Conservation (phyloP, 345 rosid species). For the Bruguiera sexangula region DNA sequence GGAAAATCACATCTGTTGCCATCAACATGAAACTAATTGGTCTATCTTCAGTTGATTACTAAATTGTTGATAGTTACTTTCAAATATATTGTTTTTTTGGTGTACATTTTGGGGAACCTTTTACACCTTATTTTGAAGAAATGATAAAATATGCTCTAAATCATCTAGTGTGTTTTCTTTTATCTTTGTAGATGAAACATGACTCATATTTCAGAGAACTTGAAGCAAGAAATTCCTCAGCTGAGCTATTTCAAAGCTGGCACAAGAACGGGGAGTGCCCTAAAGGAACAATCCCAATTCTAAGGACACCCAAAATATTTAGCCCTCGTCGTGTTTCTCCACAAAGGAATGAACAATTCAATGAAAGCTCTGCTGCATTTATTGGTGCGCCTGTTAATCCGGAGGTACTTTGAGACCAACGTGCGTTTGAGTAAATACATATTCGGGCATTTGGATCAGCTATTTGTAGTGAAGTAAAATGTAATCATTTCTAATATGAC, state of each 20-base stretch:
- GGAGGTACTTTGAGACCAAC: conserved; percentile 10
- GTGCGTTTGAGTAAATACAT: neutral
- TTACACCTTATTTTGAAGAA: neutral
- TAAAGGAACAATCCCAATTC: conserved; percentile 28
- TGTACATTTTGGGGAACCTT: no score
- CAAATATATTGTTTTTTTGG: no score
- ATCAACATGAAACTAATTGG: no score
- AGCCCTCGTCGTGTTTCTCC: neutral
- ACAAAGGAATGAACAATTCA: neutral
- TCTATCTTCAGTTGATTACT: no score
- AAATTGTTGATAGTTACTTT: no score
- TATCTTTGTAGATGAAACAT: conserved; percentile 12
- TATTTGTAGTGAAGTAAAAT: no score
- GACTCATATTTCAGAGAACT: conserved; percentile 3
- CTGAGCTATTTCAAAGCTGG: conserved; percentile 15
- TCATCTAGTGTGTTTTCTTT: neutral
- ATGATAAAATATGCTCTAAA: neutral
- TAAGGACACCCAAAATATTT: conserved; percentile 5
- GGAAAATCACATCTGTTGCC: no score
- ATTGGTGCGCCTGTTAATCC: neutral
- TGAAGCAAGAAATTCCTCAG: neutral
- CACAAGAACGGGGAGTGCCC: conserved; percentile 24
- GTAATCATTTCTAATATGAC: no score
- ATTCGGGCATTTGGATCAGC: no score
- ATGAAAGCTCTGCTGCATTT: no score